Evolutionary conservation across 257 asterid genomes (phyloP).

Genomic region (Nicotiana paniculata): DNA sequence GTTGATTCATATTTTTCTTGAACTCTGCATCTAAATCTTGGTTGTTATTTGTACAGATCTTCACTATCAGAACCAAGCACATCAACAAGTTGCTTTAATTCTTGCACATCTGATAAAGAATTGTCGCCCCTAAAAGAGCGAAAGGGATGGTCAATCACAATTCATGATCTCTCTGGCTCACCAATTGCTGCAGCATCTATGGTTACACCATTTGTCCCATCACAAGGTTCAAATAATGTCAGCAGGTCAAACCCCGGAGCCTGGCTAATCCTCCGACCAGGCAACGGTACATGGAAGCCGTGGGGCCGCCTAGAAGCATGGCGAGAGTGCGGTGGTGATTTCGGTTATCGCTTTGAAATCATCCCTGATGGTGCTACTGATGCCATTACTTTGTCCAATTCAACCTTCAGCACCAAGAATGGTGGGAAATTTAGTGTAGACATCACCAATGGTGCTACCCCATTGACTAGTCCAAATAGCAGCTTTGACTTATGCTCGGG

Average conservation of each 20-base stretch:
- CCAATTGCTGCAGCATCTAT: conserved; percentile 92
- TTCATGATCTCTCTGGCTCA: conserved; percentile 91
- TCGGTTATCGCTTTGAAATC: conserved; percentile 80
- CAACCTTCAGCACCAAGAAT: conserved; percentile 37
- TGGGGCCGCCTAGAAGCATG: conserved; percentile 99
- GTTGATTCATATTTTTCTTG: neutral
- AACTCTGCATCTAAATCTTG: neutral
- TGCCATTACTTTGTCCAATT: conserved; percentile 52
- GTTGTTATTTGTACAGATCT: conserved; percentile 46
- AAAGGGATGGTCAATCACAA: conserved; percentile 91
- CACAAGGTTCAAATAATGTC: conserved; percentile 64
- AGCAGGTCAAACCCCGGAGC: conserved; percentile 86
- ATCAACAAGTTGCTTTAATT: conserved; percentile 45
- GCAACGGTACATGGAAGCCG: conserved; percentile 71
- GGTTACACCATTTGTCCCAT: conserved; percentile 93
- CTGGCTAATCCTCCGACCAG: conserved; percentile 87
- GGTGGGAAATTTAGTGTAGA: conserved; percentile 79
- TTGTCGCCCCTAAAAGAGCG: conserved; percentile 39
- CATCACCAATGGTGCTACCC: conserved; percentile 58
- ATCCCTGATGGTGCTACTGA: conserved; percentile 76
- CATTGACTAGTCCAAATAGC: conserved; percentile 65
- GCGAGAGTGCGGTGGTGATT: conserved; percentile 44
- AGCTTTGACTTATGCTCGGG: conserved; percentile 64
- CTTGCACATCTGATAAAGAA: conserved; percentile 21
- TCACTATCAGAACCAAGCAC: conserved; percentile 56